Conservation (phyloP, 1,284 basidiomycete genomes). For the Mixia osmundae region DNA sequence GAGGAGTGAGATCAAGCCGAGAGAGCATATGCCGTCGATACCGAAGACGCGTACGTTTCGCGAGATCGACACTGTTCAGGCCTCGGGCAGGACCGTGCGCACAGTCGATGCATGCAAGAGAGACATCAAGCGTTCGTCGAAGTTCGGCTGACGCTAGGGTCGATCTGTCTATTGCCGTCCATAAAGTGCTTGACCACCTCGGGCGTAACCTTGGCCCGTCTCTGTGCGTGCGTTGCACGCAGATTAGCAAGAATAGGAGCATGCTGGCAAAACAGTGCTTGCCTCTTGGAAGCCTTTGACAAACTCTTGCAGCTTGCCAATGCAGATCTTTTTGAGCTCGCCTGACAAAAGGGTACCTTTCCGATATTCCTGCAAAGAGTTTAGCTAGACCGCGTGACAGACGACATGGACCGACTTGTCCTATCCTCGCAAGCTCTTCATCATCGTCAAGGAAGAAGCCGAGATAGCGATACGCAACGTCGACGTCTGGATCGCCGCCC, state of each 20-base stretch:
- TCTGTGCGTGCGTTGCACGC: constrained; percentile 27
- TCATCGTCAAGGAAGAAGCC: constrained; percentile 96
- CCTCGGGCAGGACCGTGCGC: no score
- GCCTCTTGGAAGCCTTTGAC: constrained; percentile 74
- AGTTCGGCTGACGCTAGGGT: constrained; percentile 22
- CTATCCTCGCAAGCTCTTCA: constrained; percentile 51
- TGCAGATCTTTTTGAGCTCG: constrained; percentile 77
- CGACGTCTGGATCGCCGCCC: constrained; percentile 85
- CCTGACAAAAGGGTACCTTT: constrained; percentile 70
- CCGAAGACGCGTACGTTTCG: no score
- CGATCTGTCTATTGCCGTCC: constrained; percentile 58
- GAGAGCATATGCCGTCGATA: no score
- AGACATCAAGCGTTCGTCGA: not conserved
- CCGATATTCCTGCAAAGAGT: constrained; percentile 52
- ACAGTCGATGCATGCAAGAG: no score
- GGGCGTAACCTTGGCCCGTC: constrained; percentile 56
- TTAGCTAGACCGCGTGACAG: constrained; percentile 5
- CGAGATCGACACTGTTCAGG: no score
- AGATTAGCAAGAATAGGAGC: constrained; percentile 18
- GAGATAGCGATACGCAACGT: constrained; percentile 88
- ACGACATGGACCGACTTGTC: constrained; percentile 32
- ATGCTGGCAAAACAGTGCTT: constrained; percentile 3
- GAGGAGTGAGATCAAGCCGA: no score
- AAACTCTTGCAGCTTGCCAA: constrained; percentile 57
- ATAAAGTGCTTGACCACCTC: constrained; percentile 56